phyloP scores from a whole-genome alignment of 345 rosid species.

The Syzygium grande region DNA sequence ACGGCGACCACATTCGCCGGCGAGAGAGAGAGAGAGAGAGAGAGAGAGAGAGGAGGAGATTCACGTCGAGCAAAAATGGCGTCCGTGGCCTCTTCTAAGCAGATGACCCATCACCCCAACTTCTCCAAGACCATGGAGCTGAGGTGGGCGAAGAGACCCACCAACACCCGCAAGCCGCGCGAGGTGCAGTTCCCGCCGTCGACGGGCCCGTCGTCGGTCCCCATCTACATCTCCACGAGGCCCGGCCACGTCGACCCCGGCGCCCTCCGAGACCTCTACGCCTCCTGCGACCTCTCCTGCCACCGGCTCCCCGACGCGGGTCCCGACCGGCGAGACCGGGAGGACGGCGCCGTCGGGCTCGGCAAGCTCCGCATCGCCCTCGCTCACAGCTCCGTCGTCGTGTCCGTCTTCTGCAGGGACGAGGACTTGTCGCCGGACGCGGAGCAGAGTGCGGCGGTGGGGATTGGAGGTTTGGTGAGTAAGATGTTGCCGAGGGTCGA shows the following conservation, averaged over 20 bases:
- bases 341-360: conserved; percentile 24
- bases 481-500: conserved; percentile 28
- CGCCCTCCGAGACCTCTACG: conserved; percentile 40
- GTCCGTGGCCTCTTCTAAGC: background rate
- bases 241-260: conserved; percentile 39
- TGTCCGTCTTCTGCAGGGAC: conserved; percentile 66
- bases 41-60: background rate
- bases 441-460: conserved; percentile 11
- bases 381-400: conserved; percentile 46
- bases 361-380: conserved; percentile 63
- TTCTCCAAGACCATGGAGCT: conserved; percentile 4
- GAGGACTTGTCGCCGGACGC: background rate
- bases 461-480: conserved; percentile 31
- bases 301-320: conserved; percentile 39
- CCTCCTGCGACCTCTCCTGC: conserved; percentile 56
- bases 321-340: conserved; percentile 3
- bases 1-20: background rate
- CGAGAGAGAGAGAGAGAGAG: background rate
- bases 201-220: conserved; percentile 18
- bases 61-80: background rate
- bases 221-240: conserved; percentile 53
- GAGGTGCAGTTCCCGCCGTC: background rate
- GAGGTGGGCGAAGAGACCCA: conserved; percentile 4
- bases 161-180: background rate
- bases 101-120: background rate